These are phyloP conservation scores for Phalaenopsis aphrodite DNA, from an alignment of 106 monocot genomes.

Conservation along the genomic window DNA sequence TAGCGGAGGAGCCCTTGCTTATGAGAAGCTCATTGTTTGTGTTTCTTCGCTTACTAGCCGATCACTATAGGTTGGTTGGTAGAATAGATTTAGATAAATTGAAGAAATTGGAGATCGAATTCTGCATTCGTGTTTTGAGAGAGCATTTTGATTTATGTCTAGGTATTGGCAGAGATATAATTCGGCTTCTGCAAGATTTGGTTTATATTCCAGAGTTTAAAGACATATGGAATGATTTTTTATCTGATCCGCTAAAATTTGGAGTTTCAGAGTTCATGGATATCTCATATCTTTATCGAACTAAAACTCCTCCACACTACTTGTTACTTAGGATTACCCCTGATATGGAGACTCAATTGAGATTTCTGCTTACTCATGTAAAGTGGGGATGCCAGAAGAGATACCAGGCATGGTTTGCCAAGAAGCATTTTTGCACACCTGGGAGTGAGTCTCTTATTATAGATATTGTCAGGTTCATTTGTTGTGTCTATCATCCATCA, in stretches of 20 bases:
- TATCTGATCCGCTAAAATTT: slow-evolving; percentile 36
- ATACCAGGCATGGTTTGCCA: slow-evolving; percentile 80
- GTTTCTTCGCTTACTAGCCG: slow-evolving; percentile 59
- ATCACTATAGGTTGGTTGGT: slow-evolving; percentile 50
- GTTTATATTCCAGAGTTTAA: slow-evolving; percentile 50
- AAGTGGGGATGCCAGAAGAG: slow-evolving; percentile 67
- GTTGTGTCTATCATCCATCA: slow-evolving; percentile 53
- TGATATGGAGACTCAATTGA: slow-evolving; percentile 70
- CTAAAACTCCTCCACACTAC: slow-evolving; percentile 39
- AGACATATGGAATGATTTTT: slow-evolving; percentile 59
- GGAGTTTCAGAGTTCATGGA: slow-evolving; percentile 28
- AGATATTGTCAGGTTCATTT: slow-evolving; percentile 70
- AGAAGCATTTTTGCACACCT: slow-evolving; percentile 43
- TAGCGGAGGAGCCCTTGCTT: slow-evolving; percentile 37
- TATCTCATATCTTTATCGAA: slow-evolving; percentile 42
- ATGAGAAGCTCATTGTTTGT: slow-evolving; percentile 37
- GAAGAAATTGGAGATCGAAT: slow-evolving; percentile 47
- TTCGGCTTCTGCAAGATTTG: slow-evolving; percentile 68
- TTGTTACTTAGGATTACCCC: slow-evolving; percentile 41
- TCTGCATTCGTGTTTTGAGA: slow-evolving; percentile 51
- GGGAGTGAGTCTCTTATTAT: slow-evolving; percentile 46
- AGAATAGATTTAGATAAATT: slow-evolving; percentile 25
- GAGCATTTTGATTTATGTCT: slow-evolving; percentile 49
- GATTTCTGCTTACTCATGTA: slow-evolving; percentile 71
- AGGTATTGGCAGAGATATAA: slow-evolving; percentile 58